A percentile compares a stretch with the other conserved stretches of the same genome.
phyloP scores from a whole-genome alignment of 495 filamentous ascomycete genomes.

The Penicillium salamii region DNA sequence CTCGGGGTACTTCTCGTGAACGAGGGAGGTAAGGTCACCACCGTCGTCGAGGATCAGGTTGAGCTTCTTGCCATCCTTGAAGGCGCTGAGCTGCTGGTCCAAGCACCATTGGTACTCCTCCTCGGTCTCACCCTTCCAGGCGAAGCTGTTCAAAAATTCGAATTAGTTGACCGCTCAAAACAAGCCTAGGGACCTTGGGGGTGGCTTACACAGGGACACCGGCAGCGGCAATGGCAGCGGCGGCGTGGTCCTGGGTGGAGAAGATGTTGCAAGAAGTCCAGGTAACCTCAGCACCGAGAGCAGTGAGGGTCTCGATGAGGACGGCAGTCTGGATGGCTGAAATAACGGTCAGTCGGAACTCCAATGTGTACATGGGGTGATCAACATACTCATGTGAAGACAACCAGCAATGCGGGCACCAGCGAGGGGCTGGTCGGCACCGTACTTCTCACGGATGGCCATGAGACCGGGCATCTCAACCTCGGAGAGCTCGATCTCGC shows the following conservation, averaged over 20 bases:
- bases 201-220: conserved; percentile 79
- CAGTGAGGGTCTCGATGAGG: conserved; percentile 92
- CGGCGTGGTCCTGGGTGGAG: conserved; percentile 97
- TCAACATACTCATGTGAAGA: conserved; percentile 87
- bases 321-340: conserved; percentile 96
- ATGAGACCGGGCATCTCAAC: conserved; percentile 99
- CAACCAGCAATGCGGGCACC: conserved; percentile 94
- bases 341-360: conserved; percentile 12
- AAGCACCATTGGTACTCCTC: conserved; percentile 99
- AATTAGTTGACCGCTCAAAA: not conserved
- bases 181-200: not conserved
- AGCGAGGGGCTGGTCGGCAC: conserved; percentile 84
- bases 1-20: conserved; percentile 97
- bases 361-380: not conserved
- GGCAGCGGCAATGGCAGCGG: conserved; percentile 90
- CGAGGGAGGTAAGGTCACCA: conserved; percentile 93
- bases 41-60: conserved; percentile 99
- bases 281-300: conserved; percentile 95
- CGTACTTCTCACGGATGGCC: conserved; percentile 89
- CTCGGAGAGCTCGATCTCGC: conserved; percentile 98
- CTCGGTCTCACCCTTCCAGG: conserved; percentile 99
- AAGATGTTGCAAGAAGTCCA: conserved; percentile 99
- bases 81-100: conserved; percentile 94
- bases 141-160: conserved; percentile 62
- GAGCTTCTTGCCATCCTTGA: conserved; percentile 94